phyloP scores from a whole-genome alignment of 805 yeast species.

The Cyberlindnera lachancei region DNA sequence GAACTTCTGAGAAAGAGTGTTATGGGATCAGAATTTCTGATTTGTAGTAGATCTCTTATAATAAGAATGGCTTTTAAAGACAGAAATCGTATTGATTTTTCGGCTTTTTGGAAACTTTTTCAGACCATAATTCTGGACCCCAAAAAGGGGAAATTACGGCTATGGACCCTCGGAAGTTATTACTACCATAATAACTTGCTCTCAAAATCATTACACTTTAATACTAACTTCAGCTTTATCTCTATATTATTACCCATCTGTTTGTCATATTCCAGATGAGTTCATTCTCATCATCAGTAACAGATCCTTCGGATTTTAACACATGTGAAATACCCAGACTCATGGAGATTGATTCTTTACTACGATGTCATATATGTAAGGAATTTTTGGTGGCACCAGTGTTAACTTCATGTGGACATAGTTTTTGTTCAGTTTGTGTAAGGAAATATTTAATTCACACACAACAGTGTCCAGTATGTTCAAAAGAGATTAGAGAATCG shows the following conservation, averaged over 20 bases:
- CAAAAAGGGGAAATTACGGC: no score
- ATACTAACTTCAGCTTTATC: neutral
- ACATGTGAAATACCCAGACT: conserved; percentile 47
- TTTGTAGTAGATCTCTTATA: no score
- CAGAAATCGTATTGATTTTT: no score
- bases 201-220: no score
- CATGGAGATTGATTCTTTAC: conserved; percentile 55
- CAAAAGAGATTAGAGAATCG: conserved; percentile 62
- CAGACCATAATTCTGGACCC: conserved; percentile 2
- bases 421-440: conserved; percentile 84
- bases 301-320: conserved; percentile 73
- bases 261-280: no score
- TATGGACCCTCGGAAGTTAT: no score
- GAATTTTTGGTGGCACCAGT: conserved; percentile 77
- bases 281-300: conserved; percentile 19
- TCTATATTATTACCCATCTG: no score
- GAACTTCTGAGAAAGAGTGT: no score
- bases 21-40: no score
- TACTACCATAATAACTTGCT: no score
- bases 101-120: no score
- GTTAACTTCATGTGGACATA: conserved; percentile 77
- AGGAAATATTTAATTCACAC: conserved; percentile 57
- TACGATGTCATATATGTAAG: conserved; percentile 84
- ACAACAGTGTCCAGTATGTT: conserved; percentile 72
- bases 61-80: no score